Base-by-base conservation (phyloP, 2,329 filamentous ascomycete genomes). In the Chrysoporthe puriensis region DNA sequence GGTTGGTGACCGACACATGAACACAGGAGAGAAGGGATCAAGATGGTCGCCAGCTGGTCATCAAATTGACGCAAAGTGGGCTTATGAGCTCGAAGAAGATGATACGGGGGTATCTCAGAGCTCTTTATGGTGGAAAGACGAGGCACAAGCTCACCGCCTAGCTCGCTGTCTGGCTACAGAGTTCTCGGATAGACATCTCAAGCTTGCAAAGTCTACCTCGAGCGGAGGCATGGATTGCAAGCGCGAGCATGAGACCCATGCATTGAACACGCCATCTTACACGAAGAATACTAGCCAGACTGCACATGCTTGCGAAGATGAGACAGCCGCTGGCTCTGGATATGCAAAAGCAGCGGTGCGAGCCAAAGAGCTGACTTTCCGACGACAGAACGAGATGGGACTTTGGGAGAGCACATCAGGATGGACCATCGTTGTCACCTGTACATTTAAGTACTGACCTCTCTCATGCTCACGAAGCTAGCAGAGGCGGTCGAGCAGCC, bases 341-440 rank as follows among this genome's bases (percentile, higher is more conserved):
- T 66, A 63, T 4, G 77, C 81, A 0, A 75, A 71, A 4, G 83
- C 86, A 79, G 74, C 72, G 2, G 80, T 81, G 2, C 74, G 73
- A 36, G 80, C 82, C 0, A 79, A 86, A 61, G 80, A 85, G 70
- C 79, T 85, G 1, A 82, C 83, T 0, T 86, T 87, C 66, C 74
- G 85, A n/a, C 73, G 73, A 58, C 80, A 85, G 74, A 87, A 84
- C 32, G 82, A 81, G 16, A 77, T 87, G 72, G 85, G 84, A 0
- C 74, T 87, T 1, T 84, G 81, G 79, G 84, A 87, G 73, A 84
- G 82, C 43, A 76, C 76, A 69, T 80, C 78, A 1, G 85, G 85
- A 2, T 86, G 80, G 78, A 84, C 79, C 0, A 76, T 87, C 42
- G 80, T 85, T 16, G 77, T 85, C 1, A 76, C 74, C 0, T 76